Base-by-base conservation (phyloP, 139 green algal genomes). In the Pleodorina starrii region DNA sequence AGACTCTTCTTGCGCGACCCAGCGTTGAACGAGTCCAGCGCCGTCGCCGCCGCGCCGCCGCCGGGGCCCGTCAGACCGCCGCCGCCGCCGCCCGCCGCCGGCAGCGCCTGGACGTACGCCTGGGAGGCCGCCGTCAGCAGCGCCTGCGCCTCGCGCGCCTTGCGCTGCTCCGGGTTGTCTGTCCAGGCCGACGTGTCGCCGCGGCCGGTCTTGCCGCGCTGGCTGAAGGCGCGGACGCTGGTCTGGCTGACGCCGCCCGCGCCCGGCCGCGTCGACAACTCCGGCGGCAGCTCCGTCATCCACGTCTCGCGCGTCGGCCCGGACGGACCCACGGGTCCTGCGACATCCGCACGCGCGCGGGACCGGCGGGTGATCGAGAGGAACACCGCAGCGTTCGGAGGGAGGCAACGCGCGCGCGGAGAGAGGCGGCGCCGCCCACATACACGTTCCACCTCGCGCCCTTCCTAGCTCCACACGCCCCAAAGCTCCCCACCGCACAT, bases 281-380 rank as follows among this genome's bases (percentile, higher is more conserved):
- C 93, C 7, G 84, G 85, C 11, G 93, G 96, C 73, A 98, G 94
- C 19, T 96, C 93, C 11, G 96, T 98, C 96, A 98, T 98, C 96
- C 96, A 98, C 9, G 75, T 73, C 10, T 97, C 96, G 0, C 96
- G 90, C 63, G 21, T 32, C 40, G 42, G 51, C 36, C 1, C 81
- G 54, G 36, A 35, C 40, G 40, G 42, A 54, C 72, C 72, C 40
- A 35, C 72, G 38, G 79, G 79, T 25, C 79, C 79, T 85, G 50
- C 48, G 35, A 46, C 68, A 40, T 73, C 16, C 3, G 35, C 54
- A 12, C 29, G 29, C 25, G 54, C 9, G 54, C 29, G 54, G n/a
- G n/a, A n/a, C n/a, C n/a, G n/a, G n/a, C n/a, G n/a, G n/a, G n/a
- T n/a, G n/a, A n/a, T n/a, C n/a, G n/a, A n/a, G n/a, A n/a, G n/a